These are phyloP conservation scores for Isoetes engelmannii DNA, from an alignment of 83 land plant genomes.

Conservation along the genomic window DNA sequence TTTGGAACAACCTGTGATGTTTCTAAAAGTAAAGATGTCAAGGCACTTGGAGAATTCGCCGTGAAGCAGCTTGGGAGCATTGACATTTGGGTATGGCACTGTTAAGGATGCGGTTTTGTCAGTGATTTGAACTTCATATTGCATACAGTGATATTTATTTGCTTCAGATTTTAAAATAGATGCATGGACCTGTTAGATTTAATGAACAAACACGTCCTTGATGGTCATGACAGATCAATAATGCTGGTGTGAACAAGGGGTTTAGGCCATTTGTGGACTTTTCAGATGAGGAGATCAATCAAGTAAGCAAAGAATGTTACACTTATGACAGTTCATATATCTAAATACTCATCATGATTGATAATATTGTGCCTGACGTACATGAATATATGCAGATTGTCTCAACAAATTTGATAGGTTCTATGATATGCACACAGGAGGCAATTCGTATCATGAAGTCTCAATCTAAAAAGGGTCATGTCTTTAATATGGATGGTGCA, in stretches of 20 bases:
- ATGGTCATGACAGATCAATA: constrained; percentile 59
- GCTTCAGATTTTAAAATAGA: too few relatives aligned
- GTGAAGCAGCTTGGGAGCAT: constrained; percentile 64
- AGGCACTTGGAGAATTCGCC: constrained; percentile 65
- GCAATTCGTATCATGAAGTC: constrained; percentile 72
- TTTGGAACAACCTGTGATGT: constrained; percentile 89
- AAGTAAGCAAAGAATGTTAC: constrained; percentile 35
- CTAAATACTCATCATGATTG: too few relatives aligned
- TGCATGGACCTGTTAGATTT: too few relatives aligned
- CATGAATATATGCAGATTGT: constrained; percentile 51
- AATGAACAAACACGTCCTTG: too few relatives aligned
- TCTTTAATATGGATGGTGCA: constrained; percentile 99
- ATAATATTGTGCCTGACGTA: too few relatives aligned
- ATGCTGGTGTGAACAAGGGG: constrained; percentile 95
- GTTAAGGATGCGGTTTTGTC: constrained; percentile 1
- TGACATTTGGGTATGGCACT: constrained; percentile 75
- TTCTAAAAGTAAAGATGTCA: constrained; percentile 67
- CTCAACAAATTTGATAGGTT: constrained; percentile 85
- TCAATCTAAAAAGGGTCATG: constrained; percentile 78
- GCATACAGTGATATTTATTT: too few relatives aligned
- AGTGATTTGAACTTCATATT: too few relatives aligned
- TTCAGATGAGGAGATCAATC: constrained; percentile 78
- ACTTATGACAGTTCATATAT: too few relatives aligned
- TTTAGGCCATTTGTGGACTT: constrained; percentile 85
- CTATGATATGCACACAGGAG: constrained; percentile 87